A percentile compares a stretch with the other conserved stretches of the same genome.
These are phyloP conservation scores for Stipa capillata DNA, from an alignment of 176 grass and related monocot genomes.

Conservation along the genomic window DNA sequence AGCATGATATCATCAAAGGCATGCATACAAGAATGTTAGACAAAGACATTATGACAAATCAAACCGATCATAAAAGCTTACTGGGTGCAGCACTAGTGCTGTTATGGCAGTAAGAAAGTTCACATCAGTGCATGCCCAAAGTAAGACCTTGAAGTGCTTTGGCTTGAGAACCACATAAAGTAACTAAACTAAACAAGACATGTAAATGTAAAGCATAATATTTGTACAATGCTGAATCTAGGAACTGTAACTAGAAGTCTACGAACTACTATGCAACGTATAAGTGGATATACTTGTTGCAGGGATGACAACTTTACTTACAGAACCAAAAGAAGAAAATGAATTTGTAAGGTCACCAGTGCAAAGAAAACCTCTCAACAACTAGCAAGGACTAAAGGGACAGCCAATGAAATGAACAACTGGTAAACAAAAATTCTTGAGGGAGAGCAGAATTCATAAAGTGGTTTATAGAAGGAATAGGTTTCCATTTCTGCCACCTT, in stretches of 20 bases:
- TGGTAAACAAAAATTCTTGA: not conserved
- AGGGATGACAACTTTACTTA: not conserved
- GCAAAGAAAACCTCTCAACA: not conserved
- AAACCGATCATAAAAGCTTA: not conserved
- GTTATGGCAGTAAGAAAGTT: conserved; percentile 12
- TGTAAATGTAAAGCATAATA: not conserved
- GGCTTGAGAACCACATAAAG: not conserved
- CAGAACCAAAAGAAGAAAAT: not conserved
- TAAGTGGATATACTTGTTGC: not conserved
- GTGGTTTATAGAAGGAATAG: not conserved
- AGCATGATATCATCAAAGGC: conserved; percentile 5
- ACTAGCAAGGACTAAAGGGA: not conserved
- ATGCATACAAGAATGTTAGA: conserved; percentile 10
- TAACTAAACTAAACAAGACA: not conserved
- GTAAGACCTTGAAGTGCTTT: not conserved
- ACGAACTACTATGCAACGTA: not conserved
- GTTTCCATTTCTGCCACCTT: not conserved
- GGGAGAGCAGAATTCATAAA: not conserved
- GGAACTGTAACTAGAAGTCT: not conserved
- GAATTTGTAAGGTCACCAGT: not conserved
- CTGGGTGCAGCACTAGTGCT: not conserved
- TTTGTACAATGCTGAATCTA: not conserved
- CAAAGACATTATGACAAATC: not conserved
- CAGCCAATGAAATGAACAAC: not conserved
- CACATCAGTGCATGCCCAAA: not conserved